A percentile compares a stretch with the other conserved stretches of the same genome.
phyloP scores from a whole-genome alignment of 2,329 filamentous ascomycete genomes.

The Sclerotinia minor region DNA sequence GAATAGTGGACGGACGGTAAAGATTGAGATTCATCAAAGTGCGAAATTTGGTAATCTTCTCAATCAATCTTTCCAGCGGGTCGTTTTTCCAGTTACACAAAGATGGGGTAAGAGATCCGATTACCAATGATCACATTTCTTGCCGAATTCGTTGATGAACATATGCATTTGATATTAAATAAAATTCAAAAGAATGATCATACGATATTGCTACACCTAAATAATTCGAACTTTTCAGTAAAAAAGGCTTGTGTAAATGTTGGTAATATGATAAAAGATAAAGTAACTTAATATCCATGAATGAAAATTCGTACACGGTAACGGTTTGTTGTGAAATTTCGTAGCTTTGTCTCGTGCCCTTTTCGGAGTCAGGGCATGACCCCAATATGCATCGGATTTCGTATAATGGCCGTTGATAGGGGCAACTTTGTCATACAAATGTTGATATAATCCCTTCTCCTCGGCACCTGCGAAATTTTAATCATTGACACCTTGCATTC shows the following conservation, averaged over 20 bases:
- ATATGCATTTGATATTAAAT: not conserved
- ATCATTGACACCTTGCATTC: not conserved
- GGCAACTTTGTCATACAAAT: conserved; percentile 13
- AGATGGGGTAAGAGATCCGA: not conserved
- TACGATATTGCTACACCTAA: conserved; percentile 3
- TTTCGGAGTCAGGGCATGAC: conserved; percentile 7
- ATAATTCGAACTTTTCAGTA: not conserved
- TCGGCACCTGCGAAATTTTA: not conserved
- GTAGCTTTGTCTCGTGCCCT: not conserved
- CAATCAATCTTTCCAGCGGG: not conserved
- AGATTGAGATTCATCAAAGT: conserved; percentile 9
- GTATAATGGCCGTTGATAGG: not conserved
- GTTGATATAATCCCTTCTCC: conserved; percentile 11
- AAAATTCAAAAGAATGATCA: not conserved
- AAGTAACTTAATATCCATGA: not conserved
- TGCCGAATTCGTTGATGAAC: not conserved
- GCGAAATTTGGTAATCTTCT: not conserved
- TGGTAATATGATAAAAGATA: not conserved
- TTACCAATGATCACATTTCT: not conserved
- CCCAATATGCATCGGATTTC: not conserved
- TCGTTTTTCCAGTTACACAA: not conserved
- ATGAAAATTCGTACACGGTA: not conserved
- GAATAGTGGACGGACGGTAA: not conserved
- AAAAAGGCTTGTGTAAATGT: not conserved
- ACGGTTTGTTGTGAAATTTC: not conserved